phyloP scores from a whole-genome alignment of 306 rosid genomes.

The Dryas alaskensis region DNA sequence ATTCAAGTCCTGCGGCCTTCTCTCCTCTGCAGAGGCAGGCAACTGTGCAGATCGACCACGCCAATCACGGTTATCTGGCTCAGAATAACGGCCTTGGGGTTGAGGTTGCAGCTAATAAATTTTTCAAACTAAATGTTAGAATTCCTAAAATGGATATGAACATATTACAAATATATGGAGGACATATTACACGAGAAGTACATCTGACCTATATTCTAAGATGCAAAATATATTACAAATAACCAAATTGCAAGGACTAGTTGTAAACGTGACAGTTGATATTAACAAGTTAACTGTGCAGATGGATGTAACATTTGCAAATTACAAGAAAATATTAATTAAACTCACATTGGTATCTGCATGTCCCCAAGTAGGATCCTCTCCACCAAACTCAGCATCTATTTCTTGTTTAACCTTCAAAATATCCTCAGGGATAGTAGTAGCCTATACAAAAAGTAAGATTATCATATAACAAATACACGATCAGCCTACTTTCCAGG shows the following conservation, averaged over 20 bases:
- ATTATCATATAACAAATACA: neutral
- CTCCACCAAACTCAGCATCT: constrained; percentile 33
- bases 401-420: constrained; percentile 39
- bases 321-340: neutral
- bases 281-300: neutral
- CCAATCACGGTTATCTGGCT: constrained; percentile 45
- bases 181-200: too few species aligned
- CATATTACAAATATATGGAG: neutral
- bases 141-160: neutral
- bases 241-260: neutral
- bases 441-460: constrained; percentile 17
- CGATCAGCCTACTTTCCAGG: neutral
- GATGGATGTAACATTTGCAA: neutral
- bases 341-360: constrained; percentile 35
- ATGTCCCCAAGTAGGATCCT: constrained; percentile 39
- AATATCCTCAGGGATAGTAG: constrained; percentile 32
- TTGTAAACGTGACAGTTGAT: neutral
- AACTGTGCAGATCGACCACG: constrained; percentile 38
- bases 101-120: constrained; percentile 27
- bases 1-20: constrained; percentile 23
- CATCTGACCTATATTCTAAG: neutral
- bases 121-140: neutral
- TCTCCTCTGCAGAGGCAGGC: constrained; percentile 31
- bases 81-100: constrained; percentile 33
- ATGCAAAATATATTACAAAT: neutral